These are phyloP conservation scores for Cryomyces minteri DNA, from an alignment of 495 filamentous ascomycete genomes.

Conservation along the genomic window DNA sequence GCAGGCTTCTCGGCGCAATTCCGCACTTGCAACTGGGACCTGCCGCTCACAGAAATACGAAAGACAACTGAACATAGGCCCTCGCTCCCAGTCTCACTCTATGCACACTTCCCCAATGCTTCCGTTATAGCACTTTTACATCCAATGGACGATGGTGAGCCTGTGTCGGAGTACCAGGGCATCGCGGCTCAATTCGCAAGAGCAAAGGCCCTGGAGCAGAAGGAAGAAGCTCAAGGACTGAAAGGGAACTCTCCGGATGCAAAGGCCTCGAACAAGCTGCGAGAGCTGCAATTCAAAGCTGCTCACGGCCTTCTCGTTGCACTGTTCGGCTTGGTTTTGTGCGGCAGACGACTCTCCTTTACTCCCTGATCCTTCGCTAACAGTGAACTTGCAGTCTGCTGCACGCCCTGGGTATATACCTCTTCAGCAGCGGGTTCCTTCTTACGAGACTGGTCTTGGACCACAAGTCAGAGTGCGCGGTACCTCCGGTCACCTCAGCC, in stretches of 20 bases:
- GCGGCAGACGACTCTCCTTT: background rate
- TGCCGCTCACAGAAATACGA: no score
- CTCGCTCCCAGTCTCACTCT: no score
- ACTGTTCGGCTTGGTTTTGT: slow-evolving; percentile 32
- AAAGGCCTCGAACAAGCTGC: slow-evolving; percentile 16
- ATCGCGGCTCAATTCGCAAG: slow-evolving; percentile 21
- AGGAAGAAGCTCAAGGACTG: slow-evolving; percentile 13
- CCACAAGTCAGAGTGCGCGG: slow-evolving; percentile 63
- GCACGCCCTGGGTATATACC: slow-evolving; percentile 65
- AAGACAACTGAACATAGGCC: no score
- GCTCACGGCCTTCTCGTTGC: slow-evolving; percentile 29
- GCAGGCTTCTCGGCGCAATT: no score
- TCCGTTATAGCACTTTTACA: no score
- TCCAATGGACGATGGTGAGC: slow-evolving; percentile 14
- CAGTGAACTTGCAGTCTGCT: slow-evolving; percentile 30
- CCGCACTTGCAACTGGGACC: no score
- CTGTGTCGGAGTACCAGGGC: slow-evolving; percentile 16
- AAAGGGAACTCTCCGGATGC: slow-evolving; percentile 6
- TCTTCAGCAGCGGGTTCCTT: slow-evolving; percentile 95
- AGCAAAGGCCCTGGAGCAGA: slow-evolving; percentile 16
- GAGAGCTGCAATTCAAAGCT: slow-evolving; percentile 32
- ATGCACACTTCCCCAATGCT: no score
- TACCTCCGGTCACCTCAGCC: slow-evolving; percentile 41
- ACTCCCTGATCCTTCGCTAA: slow-evolving; percentile 4
- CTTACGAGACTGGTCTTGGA: slow-evolving; percentile 82